phyloP scores from a whole-genome alignment of 2,329 filamentous ascomycete genomes.

The Decorospora gaudefroyi region DNA sequence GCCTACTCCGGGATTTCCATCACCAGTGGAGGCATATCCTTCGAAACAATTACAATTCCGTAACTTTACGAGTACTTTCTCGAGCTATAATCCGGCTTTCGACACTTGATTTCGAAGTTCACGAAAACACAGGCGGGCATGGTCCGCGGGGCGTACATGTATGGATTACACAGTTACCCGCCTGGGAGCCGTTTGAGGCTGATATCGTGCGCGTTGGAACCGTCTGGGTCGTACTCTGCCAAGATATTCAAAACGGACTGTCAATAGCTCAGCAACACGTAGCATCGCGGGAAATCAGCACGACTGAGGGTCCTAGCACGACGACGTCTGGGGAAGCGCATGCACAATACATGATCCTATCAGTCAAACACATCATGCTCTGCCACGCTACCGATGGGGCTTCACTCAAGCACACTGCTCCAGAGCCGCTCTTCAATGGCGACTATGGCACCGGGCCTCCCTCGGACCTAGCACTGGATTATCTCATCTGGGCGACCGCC shows the following conservation, averaged over 20 bases:
- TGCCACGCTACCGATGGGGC: neutral
- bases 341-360: slow-evolving; percentile 1
- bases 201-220: neutral
- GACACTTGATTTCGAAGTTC: slow-evolving; percentile 2
- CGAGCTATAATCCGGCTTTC: neutral
- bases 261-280: neutral
- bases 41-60: neutral
- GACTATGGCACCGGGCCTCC: neutral
- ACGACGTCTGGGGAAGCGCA: neutral
- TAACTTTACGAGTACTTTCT: neutral
- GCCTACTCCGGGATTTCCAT: slow-evolving; percentile 3
- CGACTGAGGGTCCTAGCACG: neutral
- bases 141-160: neutral
- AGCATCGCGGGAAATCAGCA: neutral
- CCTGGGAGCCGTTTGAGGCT: slow-evolving; percentile 1
- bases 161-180: slow-evolving; percentile 1
- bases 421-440: slow-evolving; percentile 3
- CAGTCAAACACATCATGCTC: slow-evolving; percentile 3
- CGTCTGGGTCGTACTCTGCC: slow-evolving; percentile 1
- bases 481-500: slow-evolving; percentile 2
- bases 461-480: slow-evolving; percentile 1
- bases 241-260: neutral
- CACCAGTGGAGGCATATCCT: slow-evolving; percentile 1
- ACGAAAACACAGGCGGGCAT: too few species aligned
- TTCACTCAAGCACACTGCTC: slow-evolving; percentile 2